phyloP scores from a whole-genome alignment of 495 filamentous ascomycete species.

The Xylaria curta region DNA sequence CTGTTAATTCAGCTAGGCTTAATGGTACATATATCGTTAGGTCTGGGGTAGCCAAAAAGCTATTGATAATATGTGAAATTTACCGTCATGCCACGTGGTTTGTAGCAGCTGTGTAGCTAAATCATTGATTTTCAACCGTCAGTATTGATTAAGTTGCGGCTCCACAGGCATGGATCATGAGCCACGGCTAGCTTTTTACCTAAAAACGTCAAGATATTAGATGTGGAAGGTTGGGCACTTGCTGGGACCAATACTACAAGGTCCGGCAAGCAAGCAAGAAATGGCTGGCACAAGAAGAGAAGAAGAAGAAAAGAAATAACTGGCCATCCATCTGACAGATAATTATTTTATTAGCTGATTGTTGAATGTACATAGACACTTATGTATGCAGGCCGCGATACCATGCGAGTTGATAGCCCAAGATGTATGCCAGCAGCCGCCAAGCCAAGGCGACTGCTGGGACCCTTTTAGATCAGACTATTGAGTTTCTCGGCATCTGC shows the following conservation, averaged over 20 bases:
- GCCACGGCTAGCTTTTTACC: not conserved
- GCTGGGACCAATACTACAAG: not conserved
- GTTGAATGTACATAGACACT: not conserved
- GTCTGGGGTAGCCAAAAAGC: too few species aligned
- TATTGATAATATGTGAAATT: not conserved
- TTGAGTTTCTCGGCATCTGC: not conserved
- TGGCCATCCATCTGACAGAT: not conserved
- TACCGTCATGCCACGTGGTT: not conserved
- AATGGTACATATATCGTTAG: too few species aligned
- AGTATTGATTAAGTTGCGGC: slow-evolving; percentile 2
- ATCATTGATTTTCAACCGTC: not conserved
- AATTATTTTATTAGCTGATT: not conserved
- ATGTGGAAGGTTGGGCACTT: not conserved
- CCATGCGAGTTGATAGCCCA: not conserved
- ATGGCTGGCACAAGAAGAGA: not conserved
- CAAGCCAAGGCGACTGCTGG: slow-evolving; percentile 14
- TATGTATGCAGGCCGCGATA: slow-evolving; percentile 1
- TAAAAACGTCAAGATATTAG: not conserved
- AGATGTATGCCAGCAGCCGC: slow-evolving; percentile 10
- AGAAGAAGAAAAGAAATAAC: not conserved
- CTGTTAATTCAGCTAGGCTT: too few species aligned
- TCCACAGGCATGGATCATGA: slow-evolving; percentile 2
- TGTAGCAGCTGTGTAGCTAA: not conserved
- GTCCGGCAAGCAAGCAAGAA: not conserved
- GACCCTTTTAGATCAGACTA: not conserved